Evolutionary conservation across 345 rosid genomes (phyloP), one percentile per base, ranked within the genome.

Genomic region (Corchorus capsularis): DNA sequence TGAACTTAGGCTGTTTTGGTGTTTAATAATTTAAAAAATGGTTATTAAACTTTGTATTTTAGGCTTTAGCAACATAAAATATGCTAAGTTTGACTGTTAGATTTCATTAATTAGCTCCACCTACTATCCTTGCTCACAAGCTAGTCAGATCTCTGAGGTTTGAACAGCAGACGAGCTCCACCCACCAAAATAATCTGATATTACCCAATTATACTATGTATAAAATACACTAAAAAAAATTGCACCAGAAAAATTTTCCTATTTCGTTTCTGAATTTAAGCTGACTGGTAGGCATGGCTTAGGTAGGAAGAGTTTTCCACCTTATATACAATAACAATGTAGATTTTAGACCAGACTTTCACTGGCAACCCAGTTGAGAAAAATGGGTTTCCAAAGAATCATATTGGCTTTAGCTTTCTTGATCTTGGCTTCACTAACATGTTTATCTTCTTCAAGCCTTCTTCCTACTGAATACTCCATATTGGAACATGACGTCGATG

Each of bases 391-490:
- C 71, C 82, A 35, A 12, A 65, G 52, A 71, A 41, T 39, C 56
- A 63, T 55, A 35, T 34, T 76, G 27, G 37, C 78, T 46, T 55
- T 82, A 20, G n/a, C 78, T 79, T 41, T 84, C 62, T 69, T 80
- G 54, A 60, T 85, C 62, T 60, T 81, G 63, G 80, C 81, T 61
- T 77, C 81, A 13, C 65, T 84, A 68, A 10, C 76, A 27, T 71
- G 79, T 63, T 22, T 80, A 5, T 78, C 81, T 53, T 68, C 78
- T 56, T 68, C 78, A 8, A 71, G 49, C 74, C 87, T 82, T 45
- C 87, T 82, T 45, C 87, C 89, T 0, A 64, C 71, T 57, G 75
- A 85, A 35, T 87, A 85, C 84, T 86, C 94, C 17, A 83, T 88
- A 53, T 69, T 87, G 22, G 84, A 78, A 22, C 75, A 74, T 39